Conservation (phyloP, 1,139 yeast genomes). For the Yamadazyma sp. region DNA sequence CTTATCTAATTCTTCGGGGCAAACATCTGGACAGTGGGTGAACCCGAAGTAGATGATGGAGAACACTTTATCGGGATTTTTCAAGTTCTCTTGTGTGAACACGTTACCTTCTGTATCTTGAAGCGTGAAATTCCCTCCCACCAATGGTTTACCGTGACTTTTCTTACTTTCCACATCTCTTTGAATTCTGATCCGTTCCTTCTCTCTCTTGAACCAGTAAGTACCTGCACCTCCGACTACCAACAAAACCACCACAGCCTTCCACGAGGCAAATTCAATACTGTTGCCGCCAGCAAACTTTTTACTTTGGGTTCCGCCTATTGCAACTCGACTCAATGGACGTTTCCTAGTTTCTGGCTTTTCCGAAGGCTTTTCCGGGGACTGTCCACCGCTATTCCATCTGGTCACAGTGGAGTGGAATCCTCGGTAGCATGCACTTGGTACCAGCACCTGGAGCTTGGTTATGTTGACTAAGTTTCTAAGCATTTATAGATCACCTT, state of each 20-base stretch:
- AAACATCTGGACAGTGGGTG: constrained; percentile 96
- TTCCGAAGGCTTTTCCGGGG: neutral
- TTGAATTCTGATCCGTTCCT: constrained; percentile 69
- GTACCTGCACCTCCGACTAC: constrained; percentile 71
- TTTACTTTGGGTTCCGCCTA: constrained; percentile 37
- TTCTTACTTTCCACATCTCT: constrained; percentile 81
- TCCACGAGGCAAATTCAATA: constrained; percentile 85
- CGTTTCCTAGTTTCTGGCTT: constrained; percentile 22
- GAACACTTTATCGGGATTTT: constrained; percentile 52
- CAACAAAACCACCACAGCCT: constrained; percentile 67
- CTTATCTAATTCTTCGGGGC: constrained; percentile 96
- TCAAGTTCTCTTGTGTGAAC: constrained; percentile 75
- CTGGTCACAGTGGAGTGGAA: neutral
- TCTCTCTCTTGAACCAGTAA: constrained; percentile 68
- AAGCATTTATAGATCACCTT: constrained; percentile 2
- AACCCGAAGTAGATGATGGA: constrained; percentile 89
- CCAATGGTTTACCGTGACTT: constrained; percentile 87
- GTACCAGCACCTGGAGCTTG: neutral
- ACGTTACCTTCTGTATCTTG: constrained; percentile 66
- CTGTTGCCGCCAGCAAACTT: constrained; percentile 35
- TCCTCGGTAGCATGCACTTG: neutral
- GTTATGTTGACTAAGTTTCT: neutral
- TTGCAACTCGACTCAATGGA: constrained; percentile 51
- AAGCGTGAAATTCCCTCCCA: constrained; percentile 86
- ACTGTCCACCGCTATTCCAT: neutral